Percentiles rank a stretch among this genome's conserved stretches.
Conservation (phyloP, 441 rosid genomes). For the Mallotus repandus region DNA sequence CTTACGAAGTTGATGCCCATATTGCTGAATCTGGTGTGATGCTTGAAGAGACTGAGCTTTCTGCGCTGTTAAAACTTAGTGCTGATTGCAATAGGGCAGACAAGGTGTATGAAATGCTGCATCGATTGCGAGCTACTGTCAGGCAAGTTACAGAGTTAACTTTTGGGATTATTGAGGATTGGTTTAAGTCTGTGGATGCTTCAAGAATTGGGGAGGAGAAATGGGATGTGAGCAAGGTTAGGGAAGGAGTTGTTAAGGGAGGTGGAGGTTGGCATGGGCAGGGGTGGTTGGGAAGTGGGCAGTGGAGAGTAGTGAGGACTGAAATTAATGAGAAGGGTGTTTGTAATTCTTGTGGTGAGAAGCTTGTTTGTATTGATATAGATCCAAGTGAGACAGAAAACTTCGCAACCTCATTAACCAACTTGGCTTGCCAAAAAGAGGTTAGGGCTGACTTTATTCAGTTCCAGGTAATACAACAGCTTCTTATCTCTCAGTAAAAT, state of each 20-base stretch:
- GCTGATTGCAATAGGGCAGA: slow-evolving; percentile 40
- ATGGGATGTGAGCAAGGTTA: slow-evolving; percentile 58
- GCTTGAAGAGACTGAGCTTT: slow-evolving; percentile 82
- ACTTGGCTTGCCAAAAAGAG: slow-evolving; percentile 67
- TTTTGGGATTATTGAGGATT: slow-evolving; percentile 49
- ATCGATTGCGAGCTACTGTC: slow-evolving; percentile 65
- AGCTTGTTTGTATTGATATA: slow-evolving; percentile 90
- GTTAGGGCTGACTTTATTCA: slow-evolving; percentile 50
- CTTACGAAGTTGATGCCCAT: slow-evolving; percentile 78
- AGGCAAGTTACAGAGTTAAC: slow-evolving; percentile 76
- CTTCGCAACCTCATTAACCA: slow-evolving; percentile 63
- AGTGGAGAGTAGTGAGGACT: slow-evolving; percentile 67
- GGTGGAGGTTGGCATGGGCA: slow-evolving; percentile 99
- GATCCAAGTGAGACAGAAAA: slow-evolving; percentile 76
- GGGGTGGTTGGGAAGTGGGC: slow-evolving; percentile 87
- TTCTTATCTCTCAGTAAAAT: background rate
- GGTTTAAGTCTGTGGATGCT: slow-evolving; percentile 73
- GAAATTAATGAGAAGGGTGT: slow-evolving; percentile 65
- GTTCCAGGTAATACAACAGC: slow-evolving; percentile 55
- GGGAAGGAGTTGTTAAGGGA: slow-evolving; percentile 57
- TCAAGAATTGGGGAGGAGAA: slow-evolving; percentile 51
- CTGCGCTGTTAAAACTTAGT: slow-evolving; percentile 73
- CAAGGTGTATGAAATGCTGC: slow-evolving; percentile 76
- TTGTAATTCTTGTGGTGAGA: slow-evolving; percentile 70
- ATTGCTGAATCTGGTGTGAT: slow-evolving; percentile 69